Conservation (phyloP, 192 early-diverging fungal genomes). For the Lunasporangiospora selenospora region DNA sequence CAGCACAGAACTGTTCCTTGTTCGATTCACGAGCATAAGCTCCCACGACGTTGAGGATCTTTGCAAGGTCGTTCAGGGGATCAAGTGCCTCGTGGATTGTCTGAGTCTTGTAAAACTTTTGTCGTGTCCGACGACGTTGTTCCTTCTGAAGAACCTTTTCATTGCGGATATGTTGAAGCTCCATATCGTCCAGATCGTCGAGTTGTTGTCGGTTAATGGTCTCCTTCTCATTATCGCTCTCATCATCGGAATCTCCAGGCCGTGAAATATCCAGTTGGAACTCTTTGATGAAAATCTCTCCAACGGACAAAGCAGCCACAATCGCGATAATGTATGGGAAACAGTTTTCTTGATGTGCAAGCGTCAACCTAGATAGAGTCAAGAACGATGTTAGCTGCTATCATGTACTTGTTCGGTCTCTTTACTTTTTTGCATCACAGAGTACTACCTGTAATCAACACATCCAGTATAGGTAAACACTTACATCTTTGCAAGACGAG, state of each 20-base stretch:
- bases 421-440: no score
- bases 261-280: constrained; percentile 65
- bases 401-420: no score
- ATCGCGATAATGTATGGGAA: constrained; percentile 90
- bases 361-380: constrained; percentile 89
- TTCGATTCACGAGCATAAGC: constrained; percentile 82
- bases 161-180: constrained; percentile 62
- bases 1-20: constrained; percentile 73
- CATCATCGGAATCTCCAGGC: constrained; percentile 62
- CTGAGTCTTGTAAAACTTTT: constrained; percentile 78
- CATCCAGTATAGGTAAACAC: no score
- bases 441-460: no score
- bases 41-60: constrained; percentile 87
- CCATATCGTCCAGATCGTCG: constrained; percentile 52
- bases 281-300: constrained; percentile 90
- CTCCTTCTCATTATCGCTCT: constrained; percentile 55
- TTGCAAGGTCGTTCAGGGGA: constrained; percentile 86
- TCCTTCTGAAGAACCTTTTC: constrained; percentile 68
- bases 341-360: constrained; percentile 86
- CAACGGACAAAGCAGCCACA: constrained; percentile 91
- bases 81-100: constrained; percentile 75
- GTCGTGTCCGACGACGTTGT: constrained; percentile 59
- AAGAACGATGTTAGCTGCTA: no score
- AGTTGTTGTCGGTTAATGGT: constrained; percentile 28
- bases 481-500: constrained; percentile 90